Evolutionary conservation across 1,139 yeast species (phyloP).

Genomic region (Hansenula lynferdii): DNA sequence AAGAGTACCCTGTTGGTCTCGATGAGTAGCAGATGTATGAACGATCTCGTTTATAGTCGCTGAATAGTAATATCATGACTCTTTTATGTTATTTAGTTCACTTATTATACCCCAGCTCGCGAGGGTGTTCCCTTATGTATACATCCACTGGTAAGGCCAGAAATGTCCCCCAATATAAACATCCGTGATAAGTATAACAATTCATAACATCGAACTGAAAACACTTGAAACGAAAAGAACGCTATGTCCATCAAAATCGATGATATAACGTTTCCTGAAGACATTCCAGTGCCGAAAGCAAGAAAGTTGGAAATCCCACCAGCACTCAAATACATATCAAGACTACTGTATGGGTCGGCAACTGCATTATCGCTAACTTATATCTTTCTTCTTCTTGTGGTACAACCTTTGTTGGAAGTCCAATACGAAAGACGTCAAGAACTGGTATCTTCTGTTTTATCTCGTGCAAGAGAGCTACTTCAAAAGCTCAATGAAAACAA

Average conservation of each 20-base stretch:
- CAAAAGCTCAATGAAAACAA: constrained; percentile 16
- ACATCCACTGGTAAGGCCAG: no score
- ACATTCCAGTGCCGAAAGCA: constrained; percentile 6
- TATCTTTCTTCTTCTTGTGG: constrained; percentile 16
- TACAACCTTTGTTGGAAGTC: constrained; percentile 27
- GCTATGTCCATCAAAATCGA: no score
- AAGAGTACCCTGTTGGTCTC: background rate
- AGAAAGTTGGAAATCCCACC: constrained; percentile 12
- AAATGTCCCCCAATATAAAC: no score
- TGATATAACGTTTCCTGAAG: constrained; percentile 16
- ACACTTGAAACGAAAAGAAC: no score
- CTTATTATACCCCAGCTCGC: no score
- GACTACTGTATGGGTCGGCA: constrained; percentile 26
- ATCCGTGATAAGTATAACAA: no score
- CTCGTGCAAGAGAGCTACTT: constrained; percentile 21
- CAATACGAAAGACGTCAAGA: constrained; percentile 27
- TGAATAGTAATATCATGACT: no score
- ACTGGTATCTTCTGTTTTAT: constrained; percentile 16
- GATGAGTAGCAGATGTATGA: no score
- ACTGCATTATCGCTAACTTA: constrained; percentile 23
- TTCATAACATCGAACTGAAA: no score
- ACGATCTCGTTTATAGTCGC: no score
- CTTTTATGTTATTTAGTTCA: no score
- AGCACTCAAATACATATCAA: constrained; percentile 18
- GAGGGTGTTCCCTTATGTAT: no score